Base-by-base conservation (phyloP, 2,329 filamentous ascomycete species). In the Didymella exigua region DNA sequence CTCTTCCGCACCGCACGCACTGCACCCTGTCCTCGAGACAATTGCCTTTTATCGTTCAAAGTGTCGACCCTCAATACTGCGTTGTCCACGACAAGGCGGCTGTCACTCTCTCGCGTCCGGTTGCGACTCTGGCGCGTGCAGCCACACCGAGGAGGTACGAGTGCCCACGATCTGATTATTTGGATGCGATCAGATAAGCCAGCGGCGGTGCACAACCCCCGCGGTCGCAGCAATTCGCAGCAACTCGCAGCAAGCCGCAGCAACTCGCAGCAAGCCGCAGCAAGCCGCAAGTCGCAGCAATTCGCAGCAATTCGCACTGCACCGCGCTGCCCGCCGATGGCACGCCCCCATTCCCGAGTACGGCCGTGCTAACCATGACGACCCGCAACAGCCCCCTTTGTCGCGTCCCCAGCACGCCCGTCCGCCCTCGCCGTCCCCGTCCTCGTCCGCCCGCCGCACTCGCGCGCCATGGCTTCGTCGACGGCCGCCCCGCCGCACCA, bases 401-500 rank as follows among this genome's bases (percentile, higher is more conserved):
- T 48, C 54, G 49, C 58, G 44, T 44, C 44, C 19, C 16, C 40
- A 33, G 29, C 11, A 38, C 46, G 29, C 42, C 47, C 24, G 29
- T 26, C 54, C 49, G 19, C 46, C 49, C 45, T n/a, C n/a, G n/a
- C n/a, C n/a, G n/a, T n/a, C n/a, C n/a, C n/a, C n/a, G n/a, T n/a
- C n/a, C n/a, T 38, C 54, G 37, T 33, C 44, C 18, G 26, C 36
- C 49, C 49, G 23, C 36, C 37, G 33, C 53, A n/a, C 38, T 33
- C 41, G 13, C 43, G 44, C 48, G n/a, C 33, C 43, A 57, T 57
- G 54, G 44, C 54, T 37, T 53, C 54, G 18, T 49, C 54, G 29
- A 45, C 54, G 34, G 56, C 65, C 42, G 65, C 64, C 61, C 52
- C 47, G 27, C 46, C 60, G 53, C 62, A 66, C 46, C 69, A 62